Percentiles rank a stretch among this genome's conserved stretches.
Evolutionary conservation across 202 grass and related monocot species (phyloP).

Genomic region (Saccharum hybrid): DNA sequence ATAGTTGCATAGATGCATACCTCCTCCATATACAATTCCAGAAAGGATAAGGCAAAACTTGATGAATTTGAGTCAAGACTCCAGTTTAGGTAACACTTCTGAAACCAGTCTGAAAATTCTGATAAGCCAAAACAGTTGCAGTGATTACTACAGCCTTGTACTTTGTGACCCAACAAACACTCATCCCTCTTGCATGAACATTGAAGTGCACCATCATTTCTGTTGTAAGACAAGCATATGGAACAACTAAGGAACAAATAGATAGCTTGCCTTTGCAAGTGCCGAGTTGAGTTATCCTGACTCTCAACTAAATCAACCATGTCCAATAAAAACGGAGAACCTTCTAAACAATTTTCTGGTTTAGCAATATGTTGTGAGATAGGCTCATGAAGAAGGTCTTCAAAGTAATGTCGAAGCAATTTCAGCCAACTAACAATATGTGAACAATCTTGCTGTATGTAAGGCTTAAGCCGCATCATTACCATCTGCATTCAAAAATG

Average conservation of each 20-base stretch:
- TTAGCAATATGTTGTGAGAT: constrained; percentile 46
- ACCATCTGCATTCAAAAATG: constrained; percentile 64
- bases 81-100: constrained; percentile 49
- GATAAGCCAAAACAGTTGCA: constrained; percentile 58
- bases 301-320: constrained; percentile 41
- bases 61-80: constrained; percentile 59
- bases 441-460: constrained; percentile 53
- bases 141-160: constrained; percentile 53
- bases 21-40: constrained; percentile 92
- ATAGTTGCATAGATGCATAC: constrained; percentile 47
- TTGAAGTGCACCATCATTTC: constrained; percentile 45
- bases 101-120: constrained; percentile 85
- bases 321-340: constrained; percentile 71
- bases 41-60: constrained; percentile 67
- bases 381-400: constrained; percentile 65
- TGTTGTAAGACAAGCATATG: constrained; percentile 58
- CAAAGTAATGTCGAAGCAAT: constrained; percentile 70
- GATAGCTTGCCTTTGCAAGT: constrained; percentile 76
- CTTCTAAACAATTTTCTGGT: constrained; percentile 63
- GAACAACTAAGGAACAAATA: constrained; percentile 74
- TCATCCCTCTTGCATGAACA: constrained; percentile 57
- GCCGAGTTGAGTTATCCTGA: constrained; percentile 51
- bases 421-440: constrained; percentile 64
- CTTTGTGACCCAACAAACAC: constrained; percentile 43
- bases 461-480: constrained; percentile 71